phyloP scores from a whole-genome alignment of 2,329 filamentous ascomycete genomes.

The Colletotrichum salicis region DNA sequence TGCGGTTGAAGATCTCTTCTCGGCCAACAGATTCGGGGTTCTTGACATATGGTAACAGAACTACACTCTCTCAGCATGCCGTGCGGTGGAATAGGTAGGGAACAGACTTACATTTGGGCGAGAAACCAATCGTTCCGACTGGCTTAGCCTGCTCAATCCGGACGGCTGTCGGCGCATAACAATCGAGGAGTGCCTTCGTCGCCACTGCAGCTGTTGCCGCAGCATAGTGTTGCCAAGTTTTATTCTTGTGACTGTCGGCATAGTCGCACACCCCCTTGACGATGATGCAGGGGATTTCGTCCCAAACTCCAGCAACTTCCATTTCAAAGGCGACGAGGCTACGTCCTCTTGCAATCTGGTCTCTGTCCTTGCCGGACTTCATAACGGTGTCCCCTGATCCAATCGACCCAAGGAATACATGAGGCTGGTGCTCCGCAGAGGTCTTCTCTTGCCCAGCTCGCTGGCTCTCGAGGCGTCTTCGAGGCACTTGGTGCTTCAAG shows the following conservation, averaged over 20 bases:
- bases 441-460: not conserved
- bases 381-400: constrained; percentile 47
- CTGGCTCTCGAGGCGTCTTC: constrained; percentile 12
- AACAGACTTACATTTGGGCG: not conserved
- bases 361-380: constrained; percentile 35
- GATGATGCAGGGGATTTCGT: not conserved
- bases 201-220: constrained; percentile 45
- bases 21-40: not conserved
- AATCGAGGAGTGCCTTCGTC: constrained; percentile 40
- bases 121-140: too few relatives aligned
- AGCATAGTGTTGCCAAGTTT: constrained; percentile 11
- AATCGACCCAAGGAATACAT: not conserved
- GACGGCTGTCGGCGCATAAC: not conserved
- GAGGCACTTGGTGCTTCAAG: not conserved
- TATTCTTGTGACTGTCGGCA: constrained; percentile 31
- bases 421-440: not conserved
- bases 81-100: too few relatives aligned
- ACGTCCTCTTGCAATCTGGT: not conserved
- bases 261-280: constrained; percentile 37
- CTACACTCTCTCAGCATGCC: too few relatives aligned
- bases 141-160: too few relatives aligned
- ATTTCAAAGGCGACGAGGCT: constrained; percentile 16
- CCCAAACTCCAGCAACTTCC: constrained; percentile 12
- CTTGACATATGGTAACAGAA: too few relatives aligned
- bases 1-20: not conserved